Percentiles rank a stretch among this genome's conserved stretches.
Evolutionary conservation across 129 eudicot species (phyloP).

Genomic region (Flaveria ramosissima): DNA sequence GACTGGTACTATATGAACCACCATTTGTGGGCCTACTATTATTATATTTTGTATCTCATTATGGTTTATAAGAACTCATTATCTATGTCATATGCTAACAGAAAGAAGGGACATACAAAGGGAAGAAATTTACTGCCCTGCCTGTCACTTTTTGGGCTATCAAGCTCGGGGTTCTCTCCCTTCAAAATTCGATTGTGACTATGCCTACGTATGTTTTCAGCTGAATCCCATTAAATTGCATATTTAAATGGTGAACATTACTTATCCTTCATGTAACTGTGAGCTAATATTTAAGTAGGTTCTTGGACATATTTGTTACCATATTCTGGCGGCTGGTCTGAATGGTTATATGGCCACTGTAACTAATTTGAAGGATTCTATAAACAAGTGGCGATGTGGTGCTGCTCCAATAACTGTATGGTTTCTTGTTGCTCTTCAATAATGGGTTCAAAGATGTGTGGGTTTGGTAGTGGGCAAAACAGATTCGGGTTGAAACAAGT

Average conservation of each 20-base stretch:
- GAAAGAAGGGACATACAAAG: conserved; percentile 98
- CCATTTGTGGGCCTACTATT: neutral
- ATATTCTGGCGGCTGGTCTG: conserved; percentile 92
- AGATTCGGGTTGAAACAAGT: neutral
- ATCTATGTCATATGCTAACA: conserved; percentile 39
- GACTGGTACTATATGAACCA: conserved; percentile 52
- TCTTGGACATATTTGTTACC: conserved; percentile 95
- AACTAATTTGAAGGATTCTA: conserved; percentile 80
- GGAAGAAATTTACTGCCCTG: conserved; percentile 96
- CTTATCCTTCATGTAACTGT: neutral
- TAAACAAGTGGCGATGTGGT: conserved; percentile 90
- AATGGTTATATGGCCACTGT: conserved; percentile 97
- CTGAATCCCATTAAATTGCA: neutral
- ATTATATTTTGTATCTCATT: conserved; percentile 1
- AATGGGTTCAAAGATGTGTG: neutral
- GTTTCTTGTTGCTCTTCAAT: conserved; percentile 14
- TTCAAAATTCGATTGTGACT: conserved; percentile 93
- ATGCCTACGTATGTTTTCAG: conserved; percentile 70
- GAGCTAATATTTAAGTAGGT: conserved; percentile 48
- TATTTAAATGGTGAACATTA: neutral
- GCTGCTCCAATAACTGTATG: conserved; percentile 97
- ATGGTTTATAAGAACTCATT: neutral
- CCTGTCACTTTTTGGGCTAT: conserved; percentile 97
- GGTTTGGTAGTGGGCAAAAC: neutral
- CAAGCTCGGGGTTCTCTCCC: conserved; percentile 99